phyloP scores from a whole-genome alignment of 176 grass and related monocot species.

The Alopecurus myosuroides region DNA sequence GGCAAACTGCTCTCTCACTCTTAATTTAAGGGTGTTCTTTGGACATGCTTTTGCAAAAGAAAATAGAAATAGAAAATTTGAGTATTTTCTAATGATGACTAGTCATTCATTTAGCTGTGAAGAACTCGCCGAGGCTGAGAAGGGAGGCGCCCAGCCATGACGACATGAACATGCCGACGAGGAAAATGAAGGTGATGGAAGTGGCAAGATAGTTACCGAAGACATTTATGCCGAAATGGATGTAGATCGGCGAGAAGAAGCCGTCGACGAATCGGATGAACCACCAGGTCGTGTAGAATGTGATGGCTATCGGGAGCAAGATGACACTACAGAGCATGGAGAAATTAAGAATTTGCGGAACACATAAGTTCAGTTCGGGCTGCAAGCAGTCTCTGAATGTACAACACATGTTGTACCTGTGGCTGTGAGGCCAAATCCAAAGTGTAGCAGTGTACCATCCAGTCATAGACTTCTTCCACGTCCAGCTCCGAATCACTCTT shows the following conservation, averaged over 20 bases:
- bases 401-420: not conserved
- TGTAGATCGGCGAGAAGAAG: constrained; percentile 85
- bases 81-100: not conserved
- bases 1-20: not conserved
- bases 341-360: not conserved
- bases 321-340: constrained; percentile 50
- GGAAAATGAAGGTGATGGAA: constrained; percentile 73
- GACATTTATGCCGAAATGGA: constrained; percentile 57
- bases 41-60: not conserved
- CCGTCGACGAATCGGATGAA: constrained; percentile 73
- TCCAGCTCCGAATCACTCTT: constrained; percentile 61
- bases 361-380: too few relatives aligned
- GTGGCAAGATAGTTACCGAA: constrained; percentile 53
- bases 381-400: not conserved
- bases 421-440: not conserved
- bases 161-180: constrained; percentile 69
- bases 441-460: constrained; percentile 41
- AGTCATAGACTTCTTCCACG: constrained; percentile 73
- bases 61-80: too few relatives aligned
- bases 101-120: too few relatives aligned
- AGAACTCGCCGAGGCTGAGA: constrained; percentile 67
- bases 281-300: constrained; percentile 82
- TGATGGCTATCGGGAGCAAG: constrained; percentile 69
- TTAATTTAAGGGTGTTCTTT: not conserved
- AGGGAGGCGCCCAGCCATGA: constrained; percentile 69